phyloP scores from a whole-genome alignment of 2,329 filamentous ascomycete genomes.

The Aspergillus puulaauensis region DNA sequence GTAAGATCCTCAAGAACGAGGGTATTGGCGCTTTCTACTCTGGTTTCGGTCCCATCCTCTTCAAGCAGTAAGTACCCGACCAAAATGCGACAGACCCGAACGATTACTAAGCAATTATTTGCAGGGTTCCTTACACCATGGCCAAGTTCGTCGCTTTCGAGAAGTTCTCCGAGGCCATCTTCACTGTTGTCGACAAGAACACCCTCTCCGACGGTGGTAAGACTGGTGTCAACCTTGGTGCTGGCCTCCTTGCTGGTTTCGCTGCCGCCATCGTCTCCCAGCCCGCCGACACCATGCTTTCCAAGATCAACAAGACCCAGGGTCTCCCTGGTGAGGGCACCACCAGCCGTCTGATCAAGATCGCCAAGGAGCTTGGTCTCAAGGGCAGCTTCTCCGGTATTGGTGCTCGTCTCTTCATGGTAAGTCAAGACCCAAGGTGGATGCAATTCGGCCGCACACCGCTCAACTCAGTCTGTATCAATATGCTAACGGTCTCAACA shows the following conservation, averaged over 20 bases:
- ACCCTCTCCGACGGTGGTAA: conserved; percentile 66
- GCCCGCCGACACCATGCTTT: conserved; percentile 90
- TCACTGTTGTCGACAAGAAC: conserved; percentile 68
- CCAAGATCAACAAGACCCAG: conserved; percentile 95
- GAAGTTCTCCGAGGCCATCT: conserved; percentile 77
- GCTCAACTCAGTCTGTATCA: conserved; percentile 21
- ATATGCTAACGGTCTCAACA: background rate
- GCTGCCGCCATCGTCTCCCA: conserved; percentile 84
- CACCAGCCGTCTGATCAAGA: conserved; percentile 78
- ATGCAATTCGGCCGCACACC: background rate
- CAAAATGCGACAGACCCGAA: background rate
- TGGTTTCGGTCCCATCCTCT: conserved; percentile 83
- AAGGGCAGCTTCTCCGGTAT: conserved; percentile 78
- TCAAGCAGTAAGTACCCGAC: conserved; percentile 68
- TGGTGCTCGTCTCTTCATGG: conserved; percentile 74
- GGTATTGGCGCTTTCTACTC: conserved; percentile 86
- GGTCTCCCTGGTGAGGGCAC: conserved; percentile 83
- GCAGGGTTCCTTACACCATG: conserved; percentile 87
- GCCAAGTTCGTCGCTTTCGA: conserved; percentile 94
- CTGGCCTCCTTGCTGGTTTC: conserved; percentile 83
- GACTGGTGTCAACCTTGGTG: conserved; percentile 80
- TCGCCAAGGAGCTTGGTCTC: conserved; percentile 79
- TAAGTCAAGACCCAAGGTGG: conserved; percentile 19
- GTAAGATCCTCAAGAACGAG: conserved; percentile 80
- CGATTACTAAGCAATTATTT: conserved; percentile 4